Evolutionary conservation across 306 rosid genomes (phyloP).

Genomic region (Arachis stenosperma): DNA sequence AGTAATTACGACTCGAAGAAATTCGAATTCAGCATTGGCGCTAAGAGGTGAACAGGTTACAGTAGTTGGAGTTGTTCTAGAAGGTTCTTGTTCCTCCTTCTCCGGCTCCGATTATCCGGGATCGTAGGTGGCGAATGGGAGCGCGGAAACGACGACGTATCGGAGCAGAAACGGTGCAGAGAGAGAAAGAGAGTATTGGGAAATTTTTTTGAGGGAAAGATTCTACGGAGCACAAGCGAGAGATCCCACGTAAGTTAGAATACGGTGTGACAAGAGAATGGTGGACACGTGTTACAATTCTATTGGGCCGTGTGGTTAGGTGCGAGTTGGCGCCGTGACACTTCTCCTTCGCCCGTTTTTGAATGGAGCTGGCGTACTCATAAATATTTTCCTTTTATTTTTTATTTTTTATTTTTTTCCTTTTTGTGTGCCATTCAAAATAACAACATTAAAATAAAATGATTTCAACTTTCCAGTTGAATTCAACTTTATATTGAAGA

Average conservation of each 20-base stretch:
- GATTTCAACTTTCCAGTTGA: no score
- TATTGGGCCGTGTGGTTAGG: slow-evolving; percentile 42
- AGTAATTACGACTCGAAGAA: slow-evolving; percentile 12
- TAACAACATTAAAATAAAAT: no score
- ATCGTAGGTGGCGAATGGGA: slow-evolving; percentile 43
- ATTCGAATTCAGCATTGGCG: slow-evolving; percentile 48
- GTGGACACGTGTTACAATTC: slow-evolving; percentile 43
- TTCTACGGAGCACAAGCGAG: slow-evolving; percentile 41
- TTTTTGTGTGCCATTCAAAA: no score
- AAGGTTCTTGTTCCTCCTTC: neutral
- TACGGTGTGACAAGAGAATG: slow-evolving; percentile 40
- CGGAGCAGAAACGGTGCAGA: neutral
- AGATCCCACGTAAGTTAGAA: slow-evolving; percentile 67
- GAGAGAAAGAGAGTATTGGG: slow-evolving; percentile 17
- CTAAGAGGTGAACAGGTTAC: neutral
- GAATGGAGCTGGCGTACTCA: slow-evolving; percentile 36
- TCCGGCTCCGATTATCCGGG: slow-evolving; percentile 26
- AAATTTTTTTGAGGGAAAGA: slow-evolving; percentile 35
- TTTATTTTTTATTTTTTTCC: neutral
- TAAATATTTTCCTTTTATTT: neutral
- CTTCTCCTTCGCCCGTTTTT: slow-evolving; percentile 35
- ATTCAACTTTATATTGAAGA: no score
- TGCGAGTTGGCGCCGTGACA: slow-evolving; percentile 55
- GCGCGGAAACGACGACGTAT: slow-evolving; percentile 56
- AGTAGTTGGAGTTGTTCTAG: slow-evolving; percentile 12